Evolutionary conservation across 2,329 filamentous ascomycete species (phyloP).

Genomic region (Calonectria pteridis): DNA sequence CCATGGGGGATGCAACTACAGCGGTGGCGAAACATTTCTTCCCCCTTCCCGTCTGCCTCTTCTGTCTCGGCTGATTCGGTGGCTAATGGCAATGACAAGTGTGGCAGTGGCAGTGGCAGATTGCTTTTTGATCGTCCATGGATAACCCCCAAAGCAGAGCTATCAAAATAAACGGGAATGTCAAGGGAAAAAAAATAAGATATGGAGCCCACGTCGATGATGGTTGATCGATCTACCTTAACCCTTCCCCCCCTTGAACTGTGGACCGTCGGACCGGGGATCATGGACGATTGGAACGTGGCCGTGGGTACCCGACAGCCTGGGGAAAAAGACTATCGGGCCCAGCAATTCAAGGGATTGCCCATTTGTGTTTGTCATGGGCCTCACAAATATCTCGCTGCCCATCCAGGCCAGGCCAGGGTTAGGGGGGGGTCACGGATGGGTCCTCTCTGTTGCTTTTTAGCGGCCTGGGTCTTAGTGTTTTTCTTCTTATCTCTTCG

Average conservation of each 20-base stretch:
- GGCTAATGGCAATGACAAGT: not conserved
- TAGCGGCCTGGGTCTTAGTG: not conserved
- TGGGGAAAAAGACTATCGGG: not conserved
- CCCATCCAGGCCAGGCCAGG: no score
- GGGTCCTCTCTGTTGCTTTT: constrained; percentile 9
- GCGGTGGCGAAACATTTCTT: not conserved
- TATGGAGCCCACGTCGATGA: constrained; percentile 7
- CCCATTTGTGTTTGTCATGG: constrained; percentile 33
- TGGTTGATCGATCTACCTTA: constrained; percentile 21
- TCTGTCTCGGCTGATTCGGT: not conserved
- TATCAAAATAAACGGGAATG: not conserved
- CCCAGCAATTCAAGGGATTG: not conserved
- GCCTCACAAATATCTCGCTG: constrained; percentile 21
- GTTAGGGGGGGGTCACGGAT: no score
- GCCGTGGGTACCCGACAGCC: constrained; percentile 10
- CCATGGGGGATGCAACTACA: not conserved
- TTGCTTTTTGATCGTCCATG: not conserved
- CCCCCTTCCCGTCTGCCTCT: not conserved
- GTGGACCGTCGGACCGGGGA: not conserved
- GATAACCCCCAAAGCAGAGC: not conserved
- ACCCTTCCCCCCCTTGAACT: not conserved
- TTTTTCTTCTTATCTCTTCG: not conserved
- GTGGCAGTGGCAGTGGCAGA: not conserved
- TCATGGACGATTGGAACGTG: constrained; percentile 6
- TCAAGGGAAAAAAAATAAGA: not conserved